These are phyloP conservation scores for Massariosphaeria phaeospora DNA, from an alignment of 495 filamentous ascomycete genomes.

Conservation along the genomic window DNA sequence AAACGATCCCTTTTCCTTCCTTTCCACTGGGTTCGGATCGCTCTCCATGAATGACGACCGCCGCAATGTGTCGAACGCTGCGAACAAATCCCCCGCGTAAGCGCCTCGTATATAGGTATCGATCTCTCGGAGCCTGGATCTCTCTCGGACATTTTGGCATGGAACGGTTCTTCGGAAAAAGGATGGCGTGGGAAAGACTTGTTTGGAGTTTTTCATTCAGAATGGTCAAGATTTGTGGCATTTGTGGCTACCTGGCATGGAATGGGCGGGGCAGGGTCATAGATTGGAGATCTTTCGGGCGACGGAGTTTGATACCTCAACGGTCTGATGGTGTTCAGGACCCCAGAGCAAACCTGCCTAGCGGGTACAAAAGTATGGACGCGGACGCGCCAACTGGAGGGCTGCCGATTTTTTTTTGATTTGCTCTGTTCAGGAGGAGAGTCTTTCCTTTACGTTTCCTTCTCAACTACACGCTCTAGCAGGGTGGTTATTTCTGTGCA, in stretches of 20 bases:
- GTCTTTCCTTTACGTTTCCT: too few relatives aligned
- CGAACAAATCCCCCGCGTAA: slow-evolving; percentile 62
- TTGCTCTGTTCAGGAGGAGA: too few relatives aligned
- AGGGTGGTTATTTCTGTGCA: too few relatives aligned
- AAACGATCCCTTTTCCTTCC: slow-evolving; percentile 83
- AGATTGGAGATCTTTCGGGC: slow-evolving; percentile 25
- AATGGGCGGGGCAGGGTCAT: slow-evolving; percentile 8
- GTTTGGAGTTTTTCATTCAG: slow-evolving; percentile 21
- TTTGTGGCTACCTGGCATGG: slow-evolving; percentile 21
- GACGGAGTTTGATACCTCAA: slow-evolving; percentile 27
- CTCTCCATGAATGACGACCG: slow-evolving; percentile 73
- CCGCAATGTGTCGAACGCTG: slow-evolving; percentile 64
- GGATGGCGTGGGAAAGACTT: slow-evolving; percentile 22
- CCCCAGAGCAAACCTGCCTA: slow-evolving; percentile 16
- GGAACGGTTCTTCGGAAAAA: slow-evolving; percentile 8
- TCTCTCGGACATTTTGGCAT: slow-evolving; percentile 17
- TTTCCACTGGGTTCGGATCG: slow-evolving; percentile 73
- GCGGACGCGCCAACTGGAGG: too few relatives aligned
- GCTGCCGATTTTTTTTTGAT: too few relatives aligned
- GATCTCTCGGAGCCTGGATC: slow-evolving; percentile 9
- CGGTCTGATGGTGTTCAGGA: slow-evolving; percentile 20
- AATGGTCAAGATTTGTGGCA: slow-evolving; percentile 26
- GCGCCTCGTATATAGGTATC: slow-evolving; percentile 24
- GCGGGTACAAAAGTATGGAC: slow-evolving; percentile 23
- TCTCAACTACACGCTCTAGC: too few relatives aligned